phyloP scores from a whole-genome alignment of 2,329 filamentous ascomycete species.

The Aschersonia sp. region DNA sequence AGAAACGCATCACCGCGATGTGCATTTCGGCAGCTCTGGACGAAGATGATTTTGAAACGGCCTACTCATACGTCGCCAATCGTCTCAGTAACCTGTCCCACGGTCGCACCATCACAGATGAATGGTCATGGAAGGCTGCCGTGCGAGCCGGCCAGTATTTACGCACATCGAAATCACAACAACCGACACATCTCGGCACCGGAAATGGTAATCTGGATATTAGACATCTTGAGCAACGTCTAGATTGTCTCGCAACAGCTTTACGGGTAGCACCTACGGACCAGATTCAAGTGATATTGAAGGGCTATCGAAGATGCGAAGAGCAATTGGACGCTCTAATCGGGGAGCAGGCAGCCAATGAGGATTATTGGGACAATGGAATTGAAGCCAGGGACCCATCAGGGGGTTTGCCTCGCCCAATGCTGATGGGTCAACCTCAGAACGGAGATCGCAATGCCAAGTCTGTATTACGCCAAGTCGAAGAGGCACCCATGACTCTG shows the following conservation, averaged over 20 bases:
- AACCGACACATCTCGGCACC: constrained; percentile 45
- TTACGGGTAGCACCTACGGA: constrained; percentile 57
- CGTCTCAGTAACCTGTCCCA: constrained; percentile 32
- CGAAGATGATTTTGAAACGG: constrained; percentile 74
- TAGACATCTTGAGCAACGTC: constrained; percentile 63
- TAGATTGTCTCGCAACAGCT: constrained; percentile 65
- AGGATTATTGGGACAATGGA: constrained; percentile 55
- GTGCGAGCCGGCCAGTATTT: constrained; percentile 65
- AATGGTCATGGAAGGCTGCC: constrained; percentile 67
- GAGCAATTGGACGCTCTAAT: constrained; percentile 58
- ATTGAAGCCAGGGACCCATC: constrained; percentile 45
- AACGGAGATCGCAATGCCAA: constrained; percentile 19
- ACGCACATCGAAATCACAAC: constrained; percentile 35
- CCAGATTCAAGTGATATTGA: constrained; percentile 60
- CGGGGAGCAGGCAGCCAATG: constrained; percentile 50
- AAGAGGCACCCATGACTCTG: constrained; percentile 49
- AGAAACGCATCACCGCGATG: constrained; percentile 62
- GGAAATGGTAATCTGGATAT: constrained; percentile 46
- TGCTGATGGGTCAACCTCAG: constrained; percentile 10
- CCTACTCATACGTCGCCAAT: constrained; percentile 70
- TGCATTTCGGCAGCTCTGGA: constrained; percentile 62
- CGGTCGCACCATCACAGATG: constrained; percentile 27
- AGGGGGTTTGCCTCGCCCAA: constrained; percentile 31
- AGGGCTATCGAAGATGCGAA: constrained; percentile 62
- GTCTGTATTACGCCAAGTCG: constrained; percentile 20